Conservation (phyloP, 2,329 filamentous ascomycete genomes). For the Pseudodiploospora longispora region DNA sequence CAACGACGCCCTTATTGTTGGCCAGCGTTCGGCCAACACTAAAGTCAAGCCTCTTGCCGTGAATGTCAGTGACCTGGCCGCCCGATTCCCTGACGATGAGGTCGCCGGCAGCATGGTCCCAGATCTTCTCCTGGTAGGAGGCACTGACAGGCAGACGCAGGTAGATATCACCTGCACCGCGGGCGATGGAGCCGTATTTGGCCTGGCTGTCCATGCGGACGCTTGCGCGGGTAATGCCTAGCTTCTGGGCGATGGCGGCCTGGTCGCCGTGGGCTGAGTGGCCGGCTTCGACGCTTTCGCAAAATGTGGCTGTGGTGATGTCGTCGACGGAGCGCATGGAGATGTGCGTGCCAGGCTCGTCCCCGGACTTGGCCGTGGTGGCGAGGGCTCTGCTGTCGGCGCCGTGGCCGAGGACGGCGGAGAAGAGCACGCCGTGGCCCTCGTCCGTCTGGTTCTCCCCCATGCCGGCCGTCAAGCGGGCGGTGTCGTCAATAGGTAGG, state of each 20-base stretch:
- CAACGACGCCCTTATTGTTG: constrained; percentile 89
- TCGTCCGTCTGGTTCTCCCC: constrained; percentile 67
- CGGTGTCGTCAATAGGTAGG: constrained; percentile 74
- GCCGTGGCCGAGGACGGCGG: constrained; percentile 70
- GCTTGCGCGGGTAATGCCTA: constrained; percentile 82
- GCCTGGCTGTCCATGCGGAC: constrained; percentile 97
- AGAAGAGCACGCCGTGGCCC: constrained; percentile 80
- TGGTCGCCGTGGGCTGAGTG: constrained; percentile 89
- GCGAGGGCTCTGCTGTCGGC: constrained; percentile 70
- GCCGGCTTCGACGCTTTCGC: constrained; percentile 89
- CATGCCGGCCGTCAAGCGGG: constrained; percentile 53
- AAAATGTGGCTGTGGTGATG: constrained; percentile 79
- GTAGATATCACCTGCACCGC: constrained; percentile 92
- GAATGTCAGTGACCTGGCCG: constrained; percentile 81
- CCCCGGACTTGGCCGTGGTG: constrained; percentile 12
- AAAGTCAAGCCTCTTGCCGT: constrained; percentile 81
- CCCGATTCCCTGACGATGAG: constrained; percentile 91
- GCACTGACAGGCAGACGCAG: constrained; percentile 77
- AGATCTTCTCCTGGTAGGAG: constrained; percentile 97
- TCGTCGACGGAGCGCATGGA: constrained; percentile 70
- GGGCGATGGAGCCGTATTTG: constrained; percentile 92
- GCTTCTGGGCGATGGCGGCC: constrained; percentile 65
- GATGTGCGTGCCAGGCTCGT: constrained; percentile 52
- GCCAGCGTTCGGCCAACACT: constrained; percentile 75
- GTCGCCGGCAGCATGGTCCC: constrained; percentile 95